Evolutionary conservation across 2,329 filamentous ascomycete species (phyloP).

Genomic region (Pleomassaria siparia): DNA sequence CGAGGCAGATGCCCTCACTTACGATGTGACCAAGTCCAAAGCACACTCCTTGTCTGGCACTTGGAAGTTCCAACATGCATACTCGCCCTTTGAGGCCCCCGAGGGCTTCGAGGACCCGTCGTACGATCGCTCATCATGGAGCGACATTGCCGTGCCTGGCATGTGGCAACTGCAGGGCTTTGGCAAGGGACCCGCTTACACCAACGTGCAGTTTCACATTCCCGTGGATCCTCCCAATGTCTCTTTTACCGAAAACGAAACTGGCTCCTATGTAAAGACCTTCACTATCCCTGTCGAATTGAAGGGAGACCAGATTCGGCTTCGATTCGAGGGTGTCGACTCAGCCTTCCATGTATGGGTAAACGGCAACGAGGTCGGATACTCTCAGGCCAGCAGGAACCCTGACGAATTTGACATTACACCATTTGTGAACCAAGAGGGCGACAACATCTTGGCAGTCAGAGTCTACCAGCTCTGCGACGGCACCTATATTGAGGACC

Average conservation of each 20-base stretch:
- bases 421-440: constrained; percentile 47
- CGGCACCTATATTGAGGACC: constrained; percentile 69
- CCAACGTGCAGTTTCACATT: constrained; percentile 67
- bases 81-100: constrained; percentile 39
- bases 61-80: constrained; percentile 45
- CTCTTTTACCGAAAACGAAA: constrained; percentile 63
- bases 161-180: constrained; percentile 73
- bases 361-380: constrained; percentile 65
- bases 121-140: constrained; percentile 49
- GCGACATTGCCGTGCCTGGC: constrained; percentile 62
- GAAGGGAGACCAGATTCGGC: constrained; percentile 57
- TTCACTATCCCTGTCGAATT: constrained; percentile 58
- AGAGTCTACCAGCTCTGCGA: constrained; percentile 72
- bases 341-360: constrained; percentile 71
- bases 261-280: constrained; percentile 61
- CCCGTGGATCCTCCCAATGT: constrained; percentile 65
- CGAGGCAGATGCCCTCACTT: constrained; percentile 52
- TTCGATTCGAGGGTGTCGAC: constrained; percentile 73
- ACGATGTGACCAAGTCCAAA: constrained; percentile 37
- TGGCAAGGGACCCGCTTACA: constrained; percentile 65
- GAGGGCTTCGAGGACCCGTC: constrained; percentile 33
- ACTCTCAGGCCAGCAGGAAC: constrained; percentile 69
- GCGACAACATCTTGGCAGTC: constrained; percentile 60
- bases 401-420: constrained; percentile 71
- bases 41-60: constrained; percentile 36